Base-by-base conservation (phyloP, 306 rosid genomes). In the Citrullus mucosospermus region DNA sequence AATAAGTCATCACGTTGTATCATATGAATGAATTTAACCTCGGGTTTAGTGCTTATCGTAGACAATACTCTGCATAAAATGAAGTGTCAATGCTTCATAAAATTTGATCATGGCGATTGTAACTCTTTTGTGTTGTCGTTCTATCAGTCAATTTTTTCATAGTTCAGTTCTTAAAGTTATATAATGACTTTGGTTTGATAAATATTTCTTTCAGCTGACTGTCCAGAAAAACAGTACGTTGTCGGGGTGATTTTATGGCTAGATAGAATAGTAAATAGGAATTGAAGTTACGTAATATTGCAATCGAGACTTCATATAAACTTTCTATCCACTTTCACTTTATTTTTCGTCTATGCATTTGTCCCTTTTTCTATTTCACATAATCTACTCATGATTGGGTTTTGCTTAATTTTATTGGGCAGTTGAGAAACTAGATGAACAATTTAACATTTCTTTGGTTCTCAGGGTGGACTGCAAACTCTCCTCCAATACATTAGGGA, bases 381-480 rank as follows among this genome's bases (percentile, higher is more conserved):
- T 67, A 38, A 67, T 67, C 73, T 39, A 63, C 73, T 68, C 36
- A 68, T n/a, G 32, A 12, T 41, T 68, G n/a, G 54, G 17, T 68
- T 68, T 68, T 43, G 74, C 62, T 41, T 67, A 68, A 81, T 79
- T 43, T 55, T 48, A 72, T 78, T 58, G 56, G 80, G 73, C 34
- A 79, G 25, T 81, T n/a, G 80, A 80, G 70, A 84, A 72, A 76
- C 83, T 80, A 41, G 54, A 65, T 65, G 55, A 82, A 79, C 55
- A 62, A 66, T 78, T 38, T 74, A 54, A 43, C 79, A 79, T 68
- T 78, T 83, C 78, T 51, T 80, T 80, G 76, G 63, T 86, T 87
- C 50, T 57, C 87, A 92, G 97, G 94, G 89, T 72, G 92, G 96
- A 36, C 89, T 94, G 84, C 90, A 88, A 91, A 84, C 85, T 76